Conservation (phyloP, 2,329 filamentous ascomycete genomes). For the Beauveria bassiana region DNA sequence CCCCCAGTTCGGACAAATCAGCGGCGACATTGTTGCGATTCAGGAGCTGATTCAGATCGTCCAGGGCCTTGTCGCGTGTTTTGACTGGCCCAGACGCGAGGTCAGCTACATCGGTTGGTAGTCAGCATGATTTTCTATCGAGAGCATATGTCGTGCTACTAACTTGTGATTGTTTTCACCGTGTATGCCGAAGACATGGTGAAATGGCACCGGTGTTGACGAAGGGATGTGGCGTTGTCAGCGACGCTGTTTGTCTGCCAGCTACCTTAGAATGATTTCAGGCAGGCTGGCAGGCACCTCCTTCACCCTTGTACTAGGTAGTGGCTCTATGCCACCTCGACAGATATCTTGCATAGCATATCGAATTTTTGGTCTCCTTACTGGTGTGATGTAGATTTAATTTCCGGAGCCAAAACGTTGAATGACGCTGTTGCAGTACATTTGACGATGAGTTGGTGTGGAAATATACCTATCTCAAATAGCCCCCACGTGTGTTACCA, state of each 20-base stretch:
- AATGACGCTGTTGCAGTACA: too few species aligned
- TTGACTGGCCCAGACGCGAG: slow-evolving; percentile 16
- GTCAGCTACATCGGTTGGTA: not conserved
- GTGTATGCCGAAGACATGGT: slow-evolving; percentile 8
- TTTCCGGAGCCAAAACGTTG: too few species aligned
- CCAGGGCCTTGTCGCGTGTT: slow-evolving; percentile 32
- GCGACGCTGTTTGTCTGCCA: not conserved
- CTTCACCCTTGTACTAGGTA: too few species aligned
- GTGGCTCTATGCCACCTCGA: too few species aligned
- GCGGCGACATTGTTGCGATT: slow-evolving; percentile 29
- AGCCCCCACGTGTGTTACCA: too few species aligned
- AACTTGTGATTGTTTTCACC: slow-evolving; percentile 9
- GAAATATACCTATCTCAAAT: too few species aligned
- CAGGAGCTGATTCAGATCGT: slow-evolving; percentile 32
- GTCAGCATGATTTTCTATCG: not conserved
- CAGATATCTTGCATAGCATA: too few species aligned
- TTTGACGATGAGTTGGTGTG: too few species aligned
- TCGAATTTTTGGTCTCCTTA: too few species aligned
- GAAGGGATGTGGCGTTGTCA: not conserved
- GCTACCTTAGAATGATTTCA: not conserved
- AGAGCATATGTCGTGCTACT: not conserved
- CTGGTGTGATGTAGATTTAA: too few species aligned
- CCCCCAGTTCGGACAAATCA: slow-evolving; percentile 46
- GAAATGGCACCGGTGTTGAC: not conserved
- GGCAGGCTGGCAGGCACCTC: not conserved